Base-by-base conservation (phyloP, 768 basidiomycete species). In the Tephrocybe sp. region DNA sequence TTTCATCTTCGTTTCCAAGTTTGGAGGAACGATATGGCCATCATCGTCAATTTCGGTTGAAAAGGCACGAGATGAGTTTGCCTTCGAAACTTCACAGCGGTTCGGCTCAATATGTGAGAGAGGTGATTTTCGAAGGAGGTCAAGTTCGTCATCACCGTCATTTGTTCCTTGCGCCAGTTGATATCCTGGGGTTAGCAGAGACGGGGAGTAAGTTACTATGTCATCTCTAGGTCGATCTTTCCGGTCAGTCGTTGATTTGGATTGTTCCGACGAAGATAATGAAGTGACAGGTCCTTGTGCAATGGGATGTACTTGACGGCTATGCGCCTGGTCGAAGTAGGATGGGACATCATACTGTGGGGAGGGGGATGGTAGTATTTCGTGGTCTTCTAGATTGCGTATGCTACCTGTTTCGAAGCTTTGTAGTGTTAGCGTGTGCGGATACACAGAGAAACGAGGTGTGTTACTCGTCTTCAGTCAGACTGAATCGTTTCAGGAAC, bases 401-500 rank as follows among this genome's bases (percentile, higher is more conserved):
- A 79, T 74, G 56, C 65, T 70, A 34, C 76, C 73, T 28, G 66
- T 68, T 44, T 76, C 72, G 4, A 66, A 69, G 58, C 78, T 79
- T 48, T 38, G 26, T 55, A 30, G 46, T 49, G 45, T 61, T 25
- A 58, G 21, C 24, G 26, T 11, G 26, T 21, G 21, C 21, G 24
- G 20, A 46, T 51, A 32, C 40, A 53, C 9, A 41, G 21, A 49
- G 17, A 28, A 38, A 49, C 34, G 53, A 40, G n/a, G 26, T 43
- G 25, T 50, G 26, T 68, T 75, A 62, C 62, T 85, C 83, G 75
- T 64, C 55, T 55, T 78, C 76, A 33, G 61, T 56, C 28, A 89
- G 62, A 65, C 85, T 79, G 58, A 80, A 82, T 63, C 73, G 73
- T 39, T 78, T 74, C 51, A 88, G 62, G 60, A 87, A 89, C 24